These are phyloP conservation scores for Entelexis sorbosivorans DNA, from an alignment of 1,139 yeast species.

Conservation along the genomic window DNA sequence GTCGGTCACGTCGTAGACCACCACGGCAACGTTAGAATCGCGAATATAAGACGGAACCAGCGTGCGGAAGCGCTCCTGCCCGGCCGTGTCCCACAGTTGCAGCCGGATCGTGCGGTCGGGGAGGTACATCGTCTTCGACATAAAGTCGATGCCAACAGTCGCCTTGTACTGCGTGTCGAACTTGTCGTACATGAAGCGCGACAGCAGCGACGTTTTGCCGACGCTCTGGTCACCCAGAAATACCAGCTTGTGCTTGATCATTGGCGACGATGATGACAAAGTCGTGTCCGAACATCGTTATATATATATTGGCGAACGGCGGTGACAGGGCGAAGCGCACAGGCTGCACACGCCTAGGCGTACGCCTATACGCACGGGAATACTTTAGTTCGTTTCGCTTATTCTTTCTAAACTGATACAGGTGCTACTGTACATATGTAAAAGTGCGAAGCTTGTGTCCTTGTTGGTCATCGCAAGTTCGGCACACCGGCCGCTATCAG, in stretches of 20 bases:
- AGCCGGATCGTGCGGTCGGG: slow-evolving; percentile 63
- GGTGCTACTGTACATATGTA: no score
- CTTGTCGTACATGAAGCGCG: slow-evolving; percentile 97
- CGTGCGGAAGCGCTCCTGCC: slow-evolving; percentile 93
- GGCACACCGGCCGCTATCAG: no score
- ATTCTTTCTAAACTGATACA: no score
- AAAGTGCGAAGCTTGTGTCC: no score
- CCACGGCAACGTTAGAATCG: slow-evolving; percentile 93
- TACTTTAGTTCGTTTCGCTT: no score
- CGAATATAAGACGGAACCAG: slow-evolving; percentile 89
- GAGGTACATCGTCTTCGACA: slow-evolving; percentile 74
- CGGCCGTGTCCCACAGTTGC: slow-evolving; percentile 97
- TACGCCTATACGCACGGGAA: no score
- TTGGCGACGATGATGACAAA: slow-evolving; percentile 14
- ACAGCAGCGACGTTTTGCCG: slow-evolving; percentile 89
- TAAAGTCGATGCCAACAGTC: slow-evolving; percentile 90
- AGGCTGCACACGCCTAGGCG: no score
- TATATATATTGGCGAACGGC: background rate
- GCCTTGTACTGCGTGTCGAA: slow-evolving; percentile 85
- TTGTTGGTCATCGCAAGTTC: no score
- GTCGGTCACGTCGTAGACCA: slow-evolving; percentile 84
- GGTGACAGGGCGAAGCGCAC: background rate
- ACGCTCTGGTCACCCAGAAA: slow-evolving; percentile 97
- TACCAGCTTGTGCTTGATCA: slow-evolving; percentile 55
- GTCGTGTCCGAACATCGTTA: background rate